Conservation (phyloP, 2,329 filamentous ascomycete genomes). For the Dactylonectria estremocensis region DNA sequence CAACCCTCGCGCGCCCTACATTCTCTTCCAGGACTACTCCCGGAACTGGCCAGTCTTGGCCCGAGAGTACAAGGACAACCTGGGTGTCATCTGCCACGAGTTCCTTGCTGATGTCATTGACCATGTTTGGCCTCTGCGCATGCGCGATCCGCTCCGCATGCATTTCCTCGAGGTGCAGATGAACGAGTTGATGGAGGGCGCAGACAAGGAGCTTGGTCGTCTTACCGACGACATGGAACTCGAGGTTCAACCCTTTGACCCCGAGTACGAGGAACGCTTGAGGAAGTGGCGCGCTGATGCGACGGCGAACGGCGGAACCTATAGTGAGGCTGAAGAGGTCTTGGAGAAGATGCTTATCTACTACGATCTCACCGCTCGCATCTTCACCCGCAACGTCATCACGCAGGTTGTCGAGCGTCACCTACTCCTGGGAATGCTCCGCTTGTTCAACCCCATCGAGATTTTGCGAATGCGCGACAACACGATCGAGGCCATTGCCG, state of each 20-base stretch:
- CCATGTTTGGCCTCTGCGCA: slow-evolving; percentile 65
- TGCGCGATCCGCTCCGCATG: slow-evolving; percentile 65
- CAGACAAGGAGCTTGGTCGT: slow-evolving; percentile 62
- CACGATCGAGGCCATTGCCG: slow-evolving; percentile 65
- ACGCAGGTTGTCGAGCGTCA: slow-evolving; percentile 68
- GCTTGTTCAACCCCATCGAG: slow-evolving; percentile 67
- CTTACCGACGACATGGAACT: slow-evolving; percentile 67
- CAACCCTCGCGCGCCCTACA: slow-evolving; percentile 68
- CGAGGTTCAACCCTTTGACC: slow-evolving; percentile 68
- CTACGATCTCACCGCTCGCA: slow-evolving; percentile 67
- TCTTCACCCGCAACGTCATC: slow-evolving; percentile 67
- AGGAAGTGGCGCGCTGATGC: slow-evolving; percentile 62
- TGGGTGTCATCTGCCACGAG: slow-evolving; percentile 68
- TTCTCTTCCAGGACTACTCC: slow-evolving; percentile 68
- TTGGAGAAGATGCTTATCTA: slow-evolving; percentile 71
- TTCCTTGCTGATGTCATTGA: slow-evolving; percentile 67
- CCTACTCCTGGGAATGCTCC: slow-evolving; percentile 66
- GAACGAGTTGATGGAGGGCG: slow-evolving; percentile 62
- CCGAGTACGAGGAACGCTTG: slow-evolving; percentile 67
- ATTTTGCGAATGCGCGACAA: slow-evolving; percentile 63
- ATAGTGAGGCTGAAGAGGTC: slow-evolving; percentile 67
- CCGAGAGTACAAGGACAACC: slow-evolving; percentile 69
- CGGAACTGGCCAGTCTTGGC: slow-evolving; percentile 68
- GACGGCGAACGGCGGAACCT: slow-evolving; percentile 61
- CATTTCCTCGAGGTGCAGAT: slow-evolving; percentile 66